A percentile compares a stretch with the other conserved stretches of the same genome.
These are phyloP conservation scores for Solanum peruvianum DNA, from an alignment of 257 asterid species.

Conservation along the genomic window DNA sequence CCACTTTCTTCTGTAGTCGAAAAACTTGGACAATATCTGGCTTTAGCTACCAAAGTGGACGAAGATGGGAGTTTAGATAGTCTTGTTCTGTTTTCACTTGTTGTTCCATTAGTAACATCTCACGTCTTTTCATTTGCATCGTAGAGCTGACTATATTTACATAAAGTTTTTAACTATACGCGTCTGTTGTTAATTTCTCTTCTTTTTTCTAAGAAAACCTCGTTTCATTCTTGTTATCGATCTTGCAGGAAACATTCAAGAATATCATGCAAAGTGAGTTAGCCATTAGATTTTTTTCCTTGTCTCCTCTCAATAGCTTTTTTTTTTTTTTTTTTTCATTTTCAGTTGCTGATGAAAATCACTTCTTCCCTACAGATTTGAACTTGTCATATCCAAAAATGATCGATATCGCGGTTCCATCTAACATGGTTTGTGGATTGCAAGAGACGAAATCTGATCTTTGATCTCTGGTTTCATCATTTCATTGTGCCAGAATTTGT, in stretches of 20 bases:
- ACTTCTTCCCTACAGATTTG: conserved; percentile 32
- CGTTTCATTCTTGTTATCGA: neutral
- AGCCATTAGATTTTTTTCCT: neutral
- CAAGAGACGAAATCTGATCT: conserved; percentile 35
- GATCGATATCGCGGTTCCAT: conserved; percentile 88
- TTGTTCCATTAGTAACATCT: neutral
- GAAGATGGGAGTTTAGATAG: neutral
- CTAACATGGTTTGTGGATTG: conserved; percentile 84
- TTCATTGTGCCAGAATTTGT: neutral
- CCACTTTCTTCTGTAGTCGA: neutral
- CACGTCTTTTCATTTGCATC: neutral
- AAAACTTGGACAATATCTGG: neutral
- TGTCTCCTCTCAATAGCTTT: neutral
- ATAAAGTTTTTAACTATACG: neutral
- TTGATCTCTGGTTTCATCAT: neutral
- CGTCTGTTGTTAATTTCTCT: neutral
- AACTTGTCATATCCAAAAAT: conserved; percentile 88
- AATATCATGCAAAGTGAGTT: conserved; percentile 86
- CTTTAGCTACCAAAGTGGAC: neutral
- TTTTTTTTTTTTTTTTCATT: neutral
- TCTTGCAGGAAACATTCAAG: conserved; percentile 72
- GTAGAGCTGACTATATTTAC: neutral
- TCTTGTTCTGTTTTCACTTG: neutral
- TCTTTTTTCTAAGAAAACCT: neutral
- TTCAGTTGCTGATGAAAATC: neutral